Conservation (phyloP, 1,139 yeast species). For the Entelexis paramagnoliae region DNA sequence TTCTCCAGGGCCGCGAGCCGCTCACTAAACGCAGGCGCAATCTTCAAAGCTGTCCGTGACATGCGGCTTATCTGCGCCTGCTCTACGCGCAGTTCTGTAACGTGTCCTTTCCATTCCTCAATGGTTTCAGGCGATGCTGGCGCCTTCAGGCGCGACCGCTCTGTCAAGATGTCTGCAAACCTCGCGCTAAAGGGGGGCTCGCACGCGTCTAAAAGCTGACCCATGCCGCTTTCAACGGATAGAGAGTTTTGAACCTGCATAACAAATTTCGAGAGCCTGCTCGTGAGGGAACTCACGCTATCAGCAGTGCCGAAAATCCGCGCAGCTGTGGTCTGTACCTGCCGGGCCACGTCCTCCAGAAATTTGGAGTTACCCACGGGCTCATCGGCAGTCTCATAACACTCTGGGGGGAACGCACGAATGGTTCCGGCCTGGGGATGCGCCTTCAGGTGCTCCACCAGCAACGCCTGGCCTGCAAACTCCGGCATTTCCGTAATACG, state of each 20-base stretch:
- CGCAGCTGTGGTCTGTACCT: background rate
- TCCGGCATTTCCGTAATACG: constrained; percentile 16
- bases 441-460: background rate
- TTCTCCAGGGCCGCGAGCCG: background rate
- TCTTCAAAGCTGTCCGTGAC: background rate
- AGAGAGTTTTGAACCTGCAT: constrained; percentile 15
- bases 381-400: constrained; percentile 10
- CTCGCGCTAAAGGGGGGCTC: constrained; percentile 9
- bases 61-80: constrained; percentile 5
- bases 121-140: background rate
- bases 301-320: background rate
- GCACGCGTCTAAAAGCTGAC: constrained; percentile 7
- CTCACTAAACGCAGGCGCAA: constrained; percentile 5
- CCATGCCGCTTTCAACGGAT: constrained; percentile 8
- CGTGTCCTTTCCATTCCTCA: background rate
- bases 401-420: constrained; percentile 16
- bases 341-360: background rate
- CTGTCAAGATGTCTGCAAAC: background rate
- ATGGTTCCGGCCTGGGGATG: background rate
- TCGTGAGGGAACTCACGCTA: background rate
- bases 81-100: background rate
- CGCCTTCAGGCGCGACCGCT: background rate
- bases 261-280: constrained; percentile 1
- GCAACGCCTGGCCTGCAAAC: constrained; percentile 1
- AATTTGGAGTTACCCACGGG: constrained; percentile 1